These are phyloP conservation scores for Gaeumannomyces tritici DNA, from an alignment of 2,329 filamentous ascomycete genomes.

Conservation along the genomic window DNA sequence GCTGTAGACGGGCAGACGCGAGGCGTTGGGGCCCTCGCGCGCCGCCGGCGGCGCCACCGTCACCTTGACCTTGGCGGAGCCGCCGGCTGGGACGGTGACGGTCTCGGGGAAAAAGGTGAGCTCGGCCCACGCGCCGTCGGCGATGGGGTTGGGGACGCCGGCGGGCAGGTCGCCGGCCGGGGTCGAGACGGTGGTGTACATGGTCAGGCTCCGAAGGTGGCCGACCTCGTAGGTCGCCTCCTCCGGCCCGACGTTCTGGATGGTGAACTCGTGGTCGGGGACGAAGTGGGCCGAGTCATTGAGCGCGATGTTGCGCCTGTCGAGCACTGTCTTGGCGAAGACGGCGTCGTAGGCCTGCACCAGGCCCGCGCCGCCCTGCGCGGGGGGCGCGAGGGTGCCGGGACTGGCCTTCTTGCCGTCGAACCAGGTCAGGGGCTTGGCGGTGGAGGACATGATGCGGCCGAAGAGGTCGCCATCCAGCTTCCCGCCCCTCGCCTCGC, in stretches of 20 bases:
- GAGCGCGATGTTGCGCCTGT: conserved; percentile 30
- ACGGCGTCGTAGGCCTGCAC: conserved; percentile 31
- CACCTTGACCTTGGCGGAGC: conserved; percentile 34
- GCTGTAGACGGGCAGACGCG: conserved; percentile 34
- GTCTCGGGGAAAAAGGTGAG: conserved; percentile 11
- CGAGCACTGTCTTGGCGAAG: conserved; percentile 24
- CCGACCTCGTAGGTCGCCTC: conserved; percentile 26
- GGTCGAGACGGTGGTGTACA: conserved; percentile 18
- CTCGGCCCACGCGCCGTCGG: conserved; percentile 18
- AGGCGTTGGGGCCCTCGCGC: conserved; percentile 17
- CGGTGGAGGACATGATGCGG: neutral
- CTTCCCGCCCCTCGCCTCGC: neutral
- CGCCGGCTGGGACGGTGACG: conserved; percentile 21
- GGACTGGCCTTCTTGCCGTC: neutral
- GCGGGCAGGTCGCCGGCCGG: conserved; percentile 13
- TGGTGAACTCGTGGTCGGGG: conserved; percentile 31
- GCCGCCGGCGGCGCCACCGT: conserved; percentile 29
- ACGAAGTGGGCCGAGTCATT: conserved; percentile 44
- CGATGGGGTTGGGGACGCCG: conserved; percentile 34
- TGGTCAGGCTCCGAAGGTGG: conserved; percentile 24
- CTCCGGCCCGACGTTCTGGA: conserved; percentile 27
- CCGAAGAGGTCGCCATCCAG: conserved; percentile 1
- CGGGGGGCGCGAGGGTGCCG: conserved; percentile 17
- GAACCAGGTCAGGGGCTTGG: neutral
- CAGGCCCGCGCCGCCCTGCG: conserved; percentile 32